Evolutionary conservation across 108 stramenopile species (phyloP), one percentile per base, ranked within the genome.

Genomic region (Pseudonitzschia multistriata): DNA sequence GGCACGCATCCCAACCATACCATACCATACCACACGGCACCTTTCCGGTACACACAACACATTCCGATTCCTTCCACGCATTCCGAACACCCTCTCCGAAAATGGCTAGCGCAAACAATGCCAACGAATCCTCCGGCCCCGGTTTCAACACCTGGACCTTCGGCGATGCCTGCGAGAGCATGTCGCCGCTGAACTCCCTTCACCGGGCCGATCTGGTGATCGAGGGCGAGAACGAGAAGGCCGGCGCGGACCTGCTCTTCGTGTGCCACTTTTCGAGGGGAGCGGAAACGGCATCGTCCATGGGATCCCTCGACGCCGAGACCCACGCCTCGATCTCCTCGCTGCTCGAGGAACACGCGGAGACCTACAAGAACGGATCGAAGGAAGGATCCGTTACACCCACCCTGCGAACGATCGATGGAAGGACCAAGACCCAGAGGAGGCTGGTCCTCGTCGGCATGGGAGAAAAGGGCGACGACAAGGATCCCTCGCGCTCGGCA

Each of bases 111-210:
- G n/a, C n/a, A n/a, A n/a, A n/a, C n/a, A n/a, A n/a, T n/a, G n/a
- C n/a, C n/a, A n/a, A n/a, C n/a, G n/a, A n/a, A n/a, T n/a, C n/a
- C n/a, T 37, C 37, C 37, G 8, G 6, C 42, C 42, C 50, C 2
- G 24, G 19, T 2, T 92, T 92, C 69, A 49, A 74, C 24, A 94
- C 88, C 0, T 94, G 93, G 93, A 71, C 87, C 4, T 94, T 81
- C 71, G 90, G 91, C 63, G 74, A 76, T 28, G 80, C 87, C 19
- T 89, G 87, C 66, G 74, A 76, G 7, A 65, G 78, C 21, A 91
- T 94, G 88, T 82, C 79, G 17, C 25, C 50, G 22, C 88, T 83
- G 86, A 85, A 66, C 36, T 71, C 76, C 19, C 49, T 88, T 15
- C 33, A 70, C 35, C 60, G 71, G 11, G 78, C 68, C 25, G 57